Base-by-base conservation (phyloP, 2,329 filamentous ascomycete species). In the Karstenula rhodostoma region DNA sequence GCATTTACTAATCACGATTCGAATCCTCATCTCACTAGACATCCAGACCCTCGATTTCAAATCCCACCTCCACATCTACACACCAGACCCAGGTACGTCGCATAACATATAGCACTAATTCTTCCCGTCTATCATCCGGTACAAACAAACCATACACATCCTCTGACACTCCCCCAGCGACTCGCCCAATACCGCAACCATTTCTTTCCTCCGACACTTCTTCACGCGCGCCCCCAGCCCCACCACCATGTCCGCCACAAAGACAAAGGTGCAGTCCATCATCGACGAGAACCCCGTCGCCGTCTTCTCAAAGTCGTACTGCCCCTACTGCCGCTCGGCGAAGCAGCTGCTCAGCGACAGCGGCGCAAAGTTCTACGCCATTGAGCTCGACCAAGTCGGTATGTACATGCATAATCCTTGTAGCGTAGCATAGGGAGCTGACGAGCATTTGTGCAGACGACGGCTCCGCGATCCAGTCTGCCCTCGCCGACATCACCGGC, bases 271-370 rank as follows among this genome's bases (percentile, higher is more conserved):
- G 63, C 88, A 97, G 80, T 80, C 84, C 74, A 89, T 97, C 82
- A 97, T 98, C 79, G 88, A 95, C 80, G 89, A 94, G 76, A 95
- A 97, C 83, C 82, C 88, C 72, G 93, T 97, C 79, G 89, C 95
- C 73, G 92, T 99, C 78, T 99, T 99, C 86, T 94, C 90, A 81
- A 99, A 99, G 85, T 92, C 90, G 17, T 97, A 93, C 84, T 99
- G 95, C 87, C 93, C 94, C 13, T 96, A 96, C 87, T 98, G 94
- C 86, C 85, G 82, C 60, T 84, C 89, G 61, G 88, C 90, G 70
- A 98, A 98, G 88, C 74, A 84, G 59, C 84, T 92, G 53, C 84
- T 99, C 70, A 86, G 84, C 73, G 83, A 87, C 59, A 70, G 88
- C 60, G 88, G 89, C 67, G 92, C 91, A 63, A 90, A 93, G 71